Percentiles rank a stretch among this genome's conserved stretches.
phyloP scores from a whole-genome alignment of 140 eudicot species.

The Flaveria floridana region DNA sequence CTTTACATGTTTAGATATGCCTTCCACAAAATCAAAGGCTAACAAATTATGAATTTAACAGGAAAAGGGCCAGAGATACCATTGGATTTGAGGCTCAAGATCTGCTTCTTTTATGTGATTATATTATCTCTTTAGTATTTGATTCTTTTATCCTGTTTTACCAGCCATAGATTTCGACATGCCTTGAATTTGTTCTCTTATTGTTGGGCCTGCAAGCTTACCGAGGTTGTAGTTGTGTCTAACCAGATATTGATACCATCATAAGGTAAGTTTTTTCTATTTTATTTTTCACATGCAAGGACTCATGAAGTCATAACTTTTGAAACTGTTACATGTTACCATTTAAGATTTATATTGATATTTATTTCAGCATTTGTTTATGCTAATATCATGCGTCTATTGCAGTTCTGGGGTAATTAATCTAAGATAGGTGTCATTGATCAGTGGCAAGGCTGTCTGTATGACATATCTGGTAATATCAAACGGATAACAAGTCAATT shows the following conservation, averaged over 20 bases:
- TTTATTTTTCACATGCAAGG: not conserved
- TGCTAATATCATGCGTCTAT: not conserved
- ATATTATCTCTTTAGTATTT: conserved; percentile 14
- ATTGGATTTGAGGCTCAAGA: no score
- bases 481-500: no score
- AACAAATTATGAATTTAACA: no score
- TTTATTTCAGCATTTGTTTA: no score
- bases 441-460: conserved; percentile 97
- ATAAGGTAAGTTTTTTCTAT: conserved; percentile 43
- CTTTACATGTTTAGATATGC: no score
- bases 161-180: conserved; percentile 90
- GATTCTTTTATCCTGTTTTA: not conserved
- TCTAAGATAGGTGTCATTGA: conserved; percentile 71
- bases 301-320: not conserved
- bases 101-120: not conserved
- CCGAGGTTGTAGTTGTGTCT: conserved; percentile 73
- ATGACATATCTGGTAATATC: conserved; percentile 84
- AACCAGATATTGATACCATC: conserved; percentile 79
- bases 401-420: conserved; percentile 82
- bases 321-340: not conserved
- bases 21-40: no score
- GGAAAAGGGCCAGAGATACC: no score
- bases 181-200: conserved; percentile 96
- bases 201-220: conserved; percentile 94
- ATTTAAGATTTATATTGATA: not conserved